These are phyloP conservation scores for Solanum tacnaense DNA, from an alignment of 257 asterid species.

Conservation along the genomic window DNA sequence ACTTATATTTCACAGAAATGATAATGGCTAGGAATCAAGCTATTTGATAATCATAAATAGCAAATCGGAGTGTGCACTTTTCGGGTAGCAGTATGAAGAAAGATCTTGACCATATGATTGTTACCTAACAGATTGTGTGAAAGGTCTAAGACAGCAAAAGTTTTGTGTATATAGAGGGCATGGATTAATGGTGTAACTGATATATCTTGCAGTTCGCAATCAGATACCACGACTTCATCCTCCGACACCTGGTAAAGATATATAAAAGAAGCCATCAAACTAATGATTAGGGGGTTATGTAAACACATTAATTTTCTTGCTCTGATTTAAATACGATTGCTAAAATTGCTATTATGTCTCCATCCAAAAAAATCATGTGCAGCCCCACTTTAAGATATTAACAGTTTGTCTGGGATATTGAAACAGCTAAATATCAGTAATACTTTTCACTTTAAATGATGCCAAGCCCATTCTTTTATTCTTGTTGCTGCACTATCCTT, in stretches of 20 bases:
- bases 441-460: not conserved
- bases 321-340: not conserved
- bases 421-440: not conserved
- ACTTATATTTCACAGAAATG: not conserved
- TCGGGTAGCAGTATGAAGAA: not conserved
- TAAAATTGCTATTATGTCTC: not conserved
- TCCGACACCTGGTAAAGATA: slow-evolving; percentile 61
- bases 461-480: too few species aligned
- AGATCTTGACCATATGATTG: not conserved
- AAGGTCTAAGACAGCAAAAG: slow-evolving; percentile 73
- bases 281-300: not conserved
- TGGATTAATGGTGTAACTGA: slow-evolving; percentile 69
- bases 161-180: slow-evolving; percentile 68
- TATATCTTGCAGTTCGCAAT: slow-evolving; percentile 75
- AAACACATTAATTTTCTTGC: not conserved
- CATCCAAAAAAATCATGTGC: not conserved
- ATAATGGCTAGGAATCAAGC: not conserved
- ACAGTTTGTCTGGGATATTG: not conserved
- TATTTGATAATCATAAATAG: not conserved
- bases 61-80: slow-evolving; percentile 1
- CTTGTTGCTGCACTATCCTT: not conserved
- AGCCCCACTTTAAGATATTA: not conserved
- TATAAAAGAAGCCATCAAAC: slow-evolving; percentile 4
- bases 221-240: slow-evolving; percentile 71
- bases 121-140: slow-evolving; percentile 91